Conservation (phyloP, 768 basidiomycete species). For the Clitopilus hobsonii region DNA sequence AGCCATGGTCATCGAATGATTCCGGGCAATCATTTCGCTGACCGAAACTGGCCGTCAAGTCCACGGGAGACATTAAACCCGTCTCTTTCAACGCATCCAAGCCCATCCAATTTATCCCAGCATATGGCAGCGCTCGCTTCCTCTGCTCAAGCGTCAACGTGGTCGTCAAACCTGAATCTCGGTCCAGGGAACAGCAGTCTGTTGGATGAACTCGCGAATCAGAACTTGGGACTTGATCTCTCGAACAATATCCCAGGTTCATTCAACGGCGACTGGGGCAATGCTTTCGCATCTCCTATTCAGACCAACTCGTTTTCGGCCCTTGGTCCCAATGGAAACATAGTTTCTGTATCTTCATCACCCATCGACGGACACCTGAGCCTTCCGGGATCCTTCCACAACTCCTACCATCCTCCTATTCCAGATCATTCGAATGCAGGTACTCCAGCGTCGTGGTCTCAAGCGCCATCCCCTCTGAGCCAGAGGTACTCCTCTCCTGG, state of each 20-base stretch:
- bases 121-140: constrained; percentile 25
- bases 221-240: constrained; percentile 9
- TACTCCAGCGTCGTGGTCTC: constrained; percentile 24
- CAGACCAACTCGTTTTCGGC: constrained; percentile 57
- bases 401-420: constrained; percentile 14
- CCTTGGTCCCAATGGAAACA: constrained; percentile 55
- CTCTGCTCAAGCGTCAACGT: constrained; percentile 28
- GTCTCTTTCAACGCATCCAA: constrained; percentile 16
- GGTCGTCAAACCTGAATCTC: constrained; percentile 28
- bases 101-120: constrained; percentile 22
- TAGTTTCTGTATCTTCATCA: constrained; percentile 33
- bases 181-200: constrained; percentile 12
- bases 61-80: constrained; percentile 34
- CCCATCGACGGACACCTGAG: constrained; percentile 27
- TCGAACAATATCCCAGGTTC: constrained; percentile 12
- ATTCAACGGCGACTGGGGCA: constrained; percentile 43
- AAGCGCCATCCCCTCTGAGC: constrained; percentile 17
- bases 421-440: constrained; percentile 15
- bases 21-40: constrained; percentile 15
- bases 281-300: constrained; percentile 58
- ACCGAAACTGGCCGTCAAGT: constrained; percentile 17
- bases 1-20: constrained; percentile 21
- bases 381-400: constrained; percentile 31
- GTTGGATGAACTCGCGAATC: constrained; percentile 11
- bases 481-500: constrained; percentile 16